phyloP scores from a whole-genome alignment of 2,329 filamentous ascomycete genomes.

The Cercospora sojina region DNA sequence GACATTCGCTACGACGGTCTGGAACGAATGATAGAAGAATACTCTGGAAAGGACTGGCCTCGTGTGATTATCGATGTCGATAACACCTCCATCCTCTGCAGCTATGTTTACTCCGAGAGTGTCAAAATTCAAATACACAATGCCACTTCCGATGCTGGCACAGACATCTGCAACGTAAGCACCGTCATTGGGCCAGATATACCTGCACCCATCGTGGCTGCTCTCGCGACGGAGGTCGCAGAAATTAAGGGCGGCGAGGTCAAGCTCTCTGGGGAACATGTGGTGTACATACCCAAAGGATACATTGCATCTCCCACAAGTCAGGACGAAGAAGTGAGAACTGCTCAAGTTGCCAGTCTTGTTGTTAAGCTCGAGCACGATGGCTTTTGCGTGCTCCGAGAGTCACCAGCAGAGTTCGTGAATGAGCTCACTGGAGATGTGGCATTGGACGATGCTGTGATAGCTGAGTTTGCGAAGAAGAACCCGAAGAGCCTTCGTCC shows the following conservation, averaged over 20 bases:
- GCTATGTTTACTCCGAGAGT: constrained; percentile 17
- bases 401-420: constrained; percentile 5
- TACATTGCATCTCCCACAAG: constrained; percentile 6
- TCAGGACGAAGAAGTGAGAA: constrained; percentile 6
- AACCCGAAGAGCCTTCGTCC: constrained; percentile 10
- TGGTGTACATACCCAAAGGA: constrained; percentile 23
- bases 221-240: constrained; percentile 20
- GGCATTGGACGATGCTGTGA: constrained; percentile 10
- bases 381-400: constrained; percentile 15
- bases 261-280: constrained; percentile 20
- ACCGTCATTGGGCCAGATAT: constrained; percentile 17
- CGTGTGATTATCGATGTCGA: constrained; percentile 26
- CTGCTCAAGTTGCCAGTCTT: background rate
- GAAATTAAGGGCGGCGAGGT: constrained; percentile 20
- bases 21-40: constrained; percentile 23
- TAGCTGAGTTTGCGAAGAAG: constrained; percentile 13
- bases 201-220: constrained; percentile 19
- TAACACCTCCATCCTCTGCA: constrained; percentile 23
- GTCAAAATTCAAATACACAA: constrained; percentile 19
- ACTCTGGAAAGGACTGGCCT: constrained; percentile 25
- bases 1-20: constrained; percentile 22
- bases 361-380: constrained; percentile 13
- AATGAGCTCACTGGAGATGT: background rate
- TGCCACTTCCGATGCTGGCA: constrained; percentile 16
- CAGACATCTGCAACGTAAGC: constrained; percentile 20